A percentile compares a stretch with the other conserved stretches of the same genome.
Conservation (phyloP, 768 basidiomycete genomes). For the Mycena vitilis region DNA sequence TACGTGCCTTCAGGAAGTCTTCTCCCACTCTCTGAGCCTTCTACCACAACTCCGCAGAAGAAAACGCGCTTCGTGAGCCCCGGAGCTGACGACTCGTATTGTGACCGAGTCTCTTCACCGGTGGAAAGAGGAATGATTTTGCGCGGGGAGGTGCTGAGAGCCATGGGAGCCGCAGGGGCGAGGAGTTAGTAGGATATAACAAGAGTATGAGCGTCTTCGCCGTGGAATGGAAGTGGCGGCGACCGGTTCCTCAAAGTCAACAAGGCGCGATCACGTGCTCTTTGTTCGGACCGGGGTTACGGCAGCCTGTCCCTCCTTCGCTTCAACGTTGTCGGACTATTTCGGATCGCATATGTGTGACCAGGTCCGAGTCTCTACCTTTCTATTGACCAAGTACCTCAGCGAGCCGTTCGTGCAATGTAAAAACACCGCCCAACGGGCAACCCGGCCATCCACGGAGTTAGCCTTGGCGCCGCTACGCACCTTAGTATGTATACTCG, state of each 20-base stretch:
- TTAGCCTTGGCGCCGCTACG: too few relatives aligned
- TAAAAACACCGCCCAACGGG: too few relatives aligned
- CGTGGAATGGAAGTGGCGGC: constrained; percentile 9
- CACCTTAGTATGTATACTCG: too few relatives aligned
- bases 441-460: too few relatives aligned
- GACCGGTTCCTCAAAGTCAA: constrained; percentile 8
- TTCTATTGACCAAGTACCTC: too few relatives aligned
- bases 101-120: constrained; percentile 68
- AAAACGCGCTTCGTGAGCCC: constrained; percentile 83
- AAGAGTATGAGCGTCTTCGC: constrained; percentile 24
- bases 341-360: too few relatives aligned
- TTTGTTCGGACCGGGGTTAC: too few relatives aligned
- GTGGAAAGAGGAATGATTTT: constrained; percentile 80
- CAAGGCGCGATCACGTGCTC: constrained; percentile 24
- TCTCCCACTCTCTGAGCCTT: constrained; percentile 79
- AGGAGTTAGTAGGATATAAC: constrained; percentile 22
- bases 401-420: too few relatives aligned
- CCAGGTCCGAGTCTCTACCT: too few relatives aligned
- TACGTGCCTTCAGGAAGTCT: constrained; percentile 73
- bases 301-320: too few relatives aligned
- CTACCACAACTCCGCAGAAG: constrained; percentile 90
- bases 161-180: constrained; percentile 55
- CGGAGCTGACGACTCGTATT: constrained; percentile 52
- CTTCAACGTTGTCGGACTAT: too few relatives aligned
- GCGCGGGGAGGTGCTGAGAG: constrained; percentile 75